Base-by-base conservation (phyloP, 306 rosid genomes). In the Datisca glomerata region DNA sequence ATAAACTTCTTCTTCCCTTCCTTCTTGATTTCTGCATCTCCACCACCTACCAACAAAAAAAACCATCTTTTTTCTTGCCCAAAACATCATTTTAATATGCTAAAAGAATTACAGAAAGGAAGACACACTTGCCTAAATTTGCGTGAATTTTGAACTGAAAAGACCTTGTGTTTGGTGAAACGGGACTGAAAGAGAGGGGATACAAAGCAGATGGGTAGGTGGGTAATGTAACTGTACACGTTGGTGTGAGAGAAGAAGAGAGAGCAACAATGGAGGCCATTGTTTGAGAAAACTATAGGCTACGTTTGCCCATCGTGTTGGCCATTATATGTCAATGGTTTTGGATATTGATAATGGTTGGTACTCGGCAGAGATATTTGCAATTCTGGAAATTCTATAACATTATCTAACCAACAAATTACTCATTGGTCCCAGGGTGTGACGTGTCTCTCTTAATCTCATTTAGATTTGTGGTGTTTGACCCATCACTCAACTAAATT, bases 1-100 rank as follows among this genome's bases (percentile, higher is more conserved):
- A 87, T 83, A 42, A 87, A 87, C 29, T 79, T 87, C 57, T 65
- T 87, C 75, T 83, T 87, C 47, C 59, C 94, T 48, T 28, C 86
- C 53, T 74, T 76, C 47, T 67, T 65, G 56, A 24, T 21, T 41
- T 80, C 81, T 41, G 61, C 91, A 58, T 70, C 93, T 55, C 71
- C 86, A 63, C 81, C 91, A 51, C 91, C 93, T 84, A 47, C 18
- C 6, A 32, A 44, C 18, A 42, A 37, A 20, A 12, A 29, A 6
- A 22, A 13, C 10, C 2, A 8, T 18, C 24, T 8, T 8, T 7
- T 16, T 11, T 35, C 2, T 25, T 25, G 4, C 8, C 4, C 8
- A 45, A 24, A 15, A 6, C 8, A 6, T 4, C 31, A n/a, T 7
- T 13, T 2, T 25, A 19, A 35, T 49, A 19, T 15, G 35, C 1